Conservation (phyloP, 768 basidiomycete genomes). For the Pisolithus orientalis region DNA sequence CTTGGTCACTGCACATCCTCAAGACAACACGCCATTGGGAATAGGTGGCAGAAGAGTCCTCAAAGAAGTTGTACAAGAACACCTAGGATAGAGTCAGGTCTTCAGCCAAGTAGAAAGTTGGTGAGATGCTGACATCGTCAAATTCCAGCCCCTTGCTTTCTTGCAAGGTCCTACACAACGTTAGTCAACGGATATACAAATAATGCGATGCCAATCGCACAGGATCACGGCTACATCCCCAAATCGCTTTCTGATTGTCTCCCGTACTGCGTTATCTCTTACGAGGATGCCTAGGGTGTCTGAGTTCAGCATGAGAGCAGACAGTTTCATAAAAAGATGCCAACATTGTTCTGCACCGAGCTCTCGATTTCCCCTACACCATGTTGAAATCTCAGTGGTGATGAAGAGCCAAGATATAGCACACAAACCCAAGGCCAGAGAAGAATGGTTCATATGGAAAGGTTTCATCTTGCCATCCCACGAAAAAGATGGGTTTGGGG, state of each 20-base stretch:
- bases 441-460: conserved; percentile 50
- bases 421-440: conserved; percentile 39
- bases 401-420: neutral
- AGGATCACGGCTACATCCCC: conserved; percentile 55
- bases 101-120: neutral
- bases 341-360: conserved; percentile 64
- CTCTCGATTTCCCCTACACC: conserved; percentile 40
- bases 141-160: conserved; percentile 28
- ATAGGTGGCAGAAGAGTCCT: conserved; percentile 46
- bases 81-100: conserved; percentile 37
- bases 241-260: conserved; percentile 42
- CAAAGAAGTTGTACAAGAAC: conserved; percentile 69
- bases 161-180: conserved; percentile 21
- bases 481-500: conserved; percentile 52
- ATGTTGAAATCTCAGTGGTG: conserved; percentile 6
- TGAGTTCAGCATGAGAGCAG: neutral
- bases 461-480: conserved; percentile 38
- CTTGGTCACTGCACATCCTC: conserved; percentile 28
- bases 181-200: neutral
- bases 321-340: neutral
- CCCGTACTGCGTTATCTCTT: conserved; percentile 47
- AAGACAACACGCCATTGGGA: conserved; percentile 58
- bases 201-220: conserved; percentile 29
- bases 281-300: conserved; percentile 55
- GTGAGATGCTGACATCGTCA: conserved; percentile 10